Base-by-base conservation (phyloP, 2,329 filamentous ascomycete genomes). In the Coniochaeta sp. region DNA sequence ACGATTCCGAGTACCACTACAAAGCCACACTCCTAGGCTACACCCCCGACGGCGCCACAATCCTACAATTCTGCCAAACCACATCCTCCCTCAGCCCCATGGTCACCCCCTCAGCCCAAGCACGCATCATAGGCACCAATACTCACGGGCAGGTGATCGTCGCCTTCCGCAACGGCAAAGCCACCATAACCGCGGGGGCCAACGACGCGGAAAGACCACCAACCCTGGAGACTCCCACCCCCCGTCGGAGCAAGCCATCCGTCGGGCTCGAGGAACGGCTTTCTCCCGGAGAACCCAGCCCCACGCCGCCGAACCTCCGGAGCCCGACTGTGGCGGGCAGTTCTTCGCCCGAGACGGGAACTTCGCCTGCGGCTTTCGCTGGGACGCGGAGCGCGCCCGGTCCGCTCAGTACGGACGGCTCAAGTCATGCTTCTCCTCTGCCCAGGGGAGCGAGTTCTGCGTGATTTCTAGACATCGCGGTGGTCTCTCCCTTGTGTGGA, bases 11-110 rank as follows among this genome's bases (percentile, higher is more conserved):
- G 6, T 73, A 66, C 52, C 68, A 61, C 33, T 66, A 65, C 60
- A 59, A 64, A 36, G 70, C 69, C 57, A 67, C 74, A 28, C 73
- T 80, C 4, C 69, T 81, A 50, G 78, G 78, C 43, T 77, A 78
- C 64, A 78, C 77, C 1, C 69, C 78, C 11, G 72, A 76, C 5
- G 78, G 78, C 16, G 76, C 75, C 2, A 77, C 78, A 2, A 80
- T 81, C 58, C 65, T 81, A n/a, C 73, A 74, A 19, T 78, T 80
- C 61, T 69, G 38, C 28, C 28, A 36, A 12, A 22, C 47, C 11
- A 8, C 47, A 2, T 16, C 47, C 6, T 24, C 22, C 14, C 11
- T 52, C 24, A n/a, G 14, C 14, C 22, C 47, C 24, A 7, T 52
- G 6, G 24, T 52, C 47, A 24, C 24, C 6, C 54, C 54, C 4